phyloP scores from a whole-genome alignment of 306 rosid genomes.

The Cicer arietinum region DNA sequence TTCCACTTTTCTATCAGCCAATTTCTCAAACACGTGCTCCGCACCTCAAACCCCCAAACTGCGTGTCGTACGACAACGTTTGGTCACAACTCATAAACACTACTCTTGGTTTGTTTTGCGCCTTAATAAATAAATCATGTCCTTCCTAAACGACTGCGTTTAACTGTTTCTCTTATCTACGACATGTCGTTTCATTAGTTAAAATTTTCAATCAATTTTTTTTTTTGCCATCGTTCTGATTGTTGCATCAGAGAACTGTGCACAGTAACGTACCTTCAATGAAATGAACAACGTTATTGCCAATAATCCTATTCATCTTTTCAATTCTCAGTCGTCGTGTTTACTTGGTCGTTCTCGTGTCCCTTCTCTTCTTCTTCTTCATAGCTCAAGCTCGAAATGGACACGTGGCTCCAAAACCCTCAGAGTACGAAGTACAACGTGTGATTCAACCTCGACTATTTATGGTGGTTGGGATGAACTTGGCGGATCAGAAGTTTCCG shows the following conservation, averaged over 20 bases:
- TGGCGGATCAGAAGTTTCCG: slow-evolving; percentile 46
- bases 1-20: slow-evolving; percentile 33
- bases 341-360: slow-evolving; percentile 42
- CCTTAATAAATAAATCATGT: background rate
- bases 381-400: slow-evolving; percentile 45
- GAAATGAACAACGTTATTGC: slow-evolving; percentile 67
- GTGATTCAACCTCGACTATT: slow-evolving; percentile 47
- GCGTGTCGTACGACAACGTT: background rate
- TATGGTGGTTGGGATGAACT: slow-evolving; percentile 93
- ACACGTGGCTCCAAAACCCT: slow-evolving; percentile 34
- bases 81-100: background rate
- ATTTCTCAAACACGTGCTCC: slow-evolving; percentile 47
- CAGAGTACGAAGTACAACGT: slow-evolving; percentile 47
- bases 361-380: slow-evolving; percentile 46
- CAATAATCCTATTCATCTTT: slow-evolving; percentile 37
- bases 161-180: background rate
- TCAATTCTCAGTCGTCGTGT: slow-evolving; percentile 43
- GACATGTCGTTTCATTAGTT: slow-evolving; percentile 8
- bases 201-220: background rate
- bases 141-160: slow-evolving; percentile 41
- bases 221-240: slow-evolving; percentile 2
- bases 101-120: background rate
- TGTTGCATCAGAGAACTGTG: slow-evolving; percentile 11
- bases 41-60: background rate
- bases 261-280: slow-evolving; percentile 39